phyloP scores from a whole-genome alignment of 2,329 filamentous ascomycete genomes.

The Exophiala lecanii-corni region DNA sequence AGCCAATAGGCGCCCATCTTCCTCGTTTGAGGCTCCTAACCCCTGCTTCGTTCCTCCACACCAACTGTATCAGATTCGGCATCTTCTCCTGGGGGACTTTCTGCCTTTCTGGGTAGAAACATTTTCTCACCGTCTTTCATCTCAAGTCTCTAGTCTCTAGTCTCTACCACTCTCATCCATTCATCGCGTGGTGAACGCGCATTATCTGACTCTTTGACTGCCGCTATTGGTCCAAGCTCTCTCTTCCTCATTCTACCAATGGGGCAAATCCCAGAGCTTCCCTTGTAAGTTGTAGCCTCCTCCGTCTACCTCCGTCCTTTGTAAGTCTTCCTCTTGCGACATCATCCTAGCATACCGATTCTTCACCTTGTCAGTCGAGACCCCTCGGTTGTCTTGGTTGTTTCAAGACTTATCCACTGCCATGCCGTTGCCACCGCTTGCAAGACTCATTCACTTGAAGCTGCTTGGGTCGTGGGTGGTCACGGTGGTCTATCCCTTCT shows the following conservation, averaged over 20 bases:
- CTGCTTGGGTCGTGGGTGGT: no score
- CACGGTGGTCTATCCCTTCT: no score
- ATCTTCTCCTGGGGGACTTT: neutral
- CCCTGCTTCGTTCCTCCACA: constrained; percentile 2
- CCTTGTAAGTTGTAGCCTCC: no score
- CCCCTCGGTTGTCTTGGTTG: constrained; percentile 3
- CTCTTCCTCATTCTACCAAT: no score
- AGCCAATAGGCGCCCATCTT: neutral
- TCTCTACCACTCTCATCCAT: neutral
- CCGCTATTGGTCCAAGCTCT: neutral
- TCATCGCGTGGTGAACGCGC: neutral
- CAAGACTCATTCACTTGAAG: no score
- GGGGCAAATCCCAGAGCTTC: no score
- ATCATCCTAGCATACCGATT: neutral
- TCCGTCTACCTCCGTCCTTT: neutral
- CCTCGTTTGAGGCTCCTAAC: neutral
- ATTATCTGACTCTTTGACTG: neutral
- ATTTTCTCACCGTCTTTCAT: neutral
- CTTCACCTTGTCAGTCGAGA: neutral
- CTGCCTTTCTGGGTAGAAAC: neutral
- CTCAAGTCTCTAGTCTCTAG: no score
- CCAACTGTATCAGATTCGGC: constrained; percentile 1
- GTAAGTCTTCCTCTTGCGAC: neutral
- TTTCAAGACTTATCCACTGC: no score
- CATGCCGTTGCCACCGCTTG: no score